A percentile compares a stretch with the other conserved stretches of the same genome.
These are phyloP conservation scores for Hansfordia pulvinata DNA, from an alignment of 2,329 filamentous ascomycete species.

Conservation along the genomic window DNA sequence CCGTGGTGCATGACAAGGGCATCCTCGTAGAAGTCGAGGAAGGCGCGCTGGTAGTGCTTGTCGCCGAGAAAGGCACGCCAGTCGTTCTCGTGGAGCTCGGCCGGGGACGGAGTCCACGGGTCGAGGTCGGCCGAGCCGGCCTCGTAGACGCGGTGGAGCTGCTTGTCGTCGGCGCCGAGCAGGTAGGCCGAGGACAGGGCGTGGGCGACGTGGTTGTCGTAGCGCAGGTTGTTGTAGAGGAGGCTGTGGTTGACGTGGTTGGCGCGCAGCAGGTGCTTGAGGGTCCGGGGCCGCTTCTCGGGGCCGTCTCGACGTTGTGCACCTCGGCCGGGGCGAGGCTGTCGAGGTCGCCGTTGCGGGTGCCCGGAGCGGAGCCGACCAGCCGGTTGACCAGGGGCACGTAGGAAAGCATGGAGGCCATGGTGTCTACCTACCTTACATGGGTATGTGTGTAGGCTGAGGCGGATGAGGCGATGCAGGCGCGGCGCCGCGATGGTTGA, in stretches of 20 bases:
- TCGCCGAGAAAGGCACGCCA: slow-evolving; percentile 80
- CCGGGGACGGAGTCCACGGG: slow-evolving; percentile 71
- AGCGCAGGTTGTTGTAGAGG: slow-evolving; percentile 59
- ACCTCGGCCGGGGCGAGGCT: slow-evolving; percentile 57
- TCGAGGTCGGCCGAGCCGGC: slow-evolving; percentile 57
- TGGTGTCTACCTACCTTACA: too few species aligned
- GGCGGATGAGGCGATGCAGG: too few species aligned
- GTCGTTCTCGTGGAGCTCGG: slow-evolving; percentile 69
- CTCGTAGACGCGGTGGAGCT: slow-evolving; percentile 74
- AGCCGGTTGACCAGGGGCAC: slow-evolving; percentile 25
- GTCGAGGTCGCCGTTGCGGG: slow-evolving; percentile 25
- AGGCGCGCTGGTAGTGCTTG: slow-evolving; percentile 73
- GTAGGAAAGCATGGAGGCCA: slow-evolving; percentile 27
- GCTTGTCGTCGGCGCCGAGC: slow-evolving; percentile 58
- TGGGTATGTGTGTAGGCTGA: slow-evolving; percentile 6
- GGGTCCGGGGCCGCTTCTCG: slow-evolving; percentile 68
- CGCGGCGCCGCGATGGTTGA: too few species aligned
- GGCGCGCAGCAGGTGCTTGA: slow-evolving; percentile 82
- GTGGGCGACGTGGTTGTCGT: slow-evolving; percentile 76
- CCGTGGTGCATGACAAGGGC: slow-evolving; percentile 57
- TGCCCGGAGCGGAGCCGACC: slow-evolving; percentile 14
- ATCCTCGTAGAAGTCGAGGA: slow-evolving; percentile 92
- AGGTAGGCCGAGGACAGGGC: slow-evolving; percentile 76
- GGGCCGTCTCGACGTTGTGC: slow-evolving; percentile 66
- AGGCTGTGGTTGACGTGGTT: slow-evolving; percentile 88